Conservation (phyloP, 2,329 filamentous ascomycete species). For the Neurospora crassa region DNA sequence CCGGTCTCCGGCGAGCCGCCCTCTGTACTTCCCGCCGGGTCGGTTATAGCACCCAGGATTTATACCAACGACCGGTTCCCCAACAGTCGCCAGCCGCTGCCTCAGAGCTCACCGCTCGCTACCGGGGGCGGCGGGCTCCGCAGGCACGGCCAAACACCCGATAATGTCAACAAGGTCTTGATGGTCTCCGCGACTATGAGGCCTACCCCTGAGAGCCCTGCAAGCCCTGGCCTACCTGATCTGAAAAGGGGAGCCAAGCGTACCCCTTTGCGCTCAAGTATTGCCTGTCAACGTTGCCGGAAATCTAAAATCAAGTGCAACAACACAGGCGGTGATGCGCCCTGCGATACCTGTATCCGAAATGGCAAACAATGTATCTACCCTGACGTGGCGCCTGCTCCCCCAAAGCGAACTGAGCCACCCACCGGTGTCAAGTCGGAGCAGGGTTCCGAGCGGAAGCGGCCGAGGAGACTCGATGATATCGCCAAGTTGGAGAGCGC, state of each 20-base stretch:
- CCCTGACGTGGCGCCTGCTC: conserved; percentile 39
- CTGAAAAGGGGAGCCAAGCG: conserved; percentile 33
- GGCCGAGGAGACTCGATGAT: conserved; percentile 34
- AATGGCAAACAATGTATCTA: conserved; percentile 65
- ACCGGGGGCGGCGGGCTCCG: conserved; percentile 10
- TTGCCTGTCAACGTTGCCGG: conserved; percentile 67
- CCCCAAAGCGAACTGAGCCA: conserved; percentile 33
- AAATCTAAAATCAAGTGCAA: conserved; percentile 82
- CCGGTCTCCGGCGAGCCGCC: conserved; percentile 19
- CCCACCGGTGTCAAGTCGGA: conserved; percentile 29
- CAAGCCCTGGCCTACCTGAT: conserved; percentile 19
- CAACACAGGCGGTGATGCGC: conserved; percentile 62
- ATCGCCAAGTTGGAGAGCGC: conserved; percentile 29
- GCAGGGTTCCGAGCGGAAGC: conserved; percentile 40
- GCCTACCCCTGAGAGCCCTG: conserved; percentile 19
- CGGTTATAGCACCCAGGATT: conserved; percentile 12
- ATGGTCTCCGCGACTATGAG: conserved; percentile 23
- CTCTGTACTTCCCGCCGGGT: conserved; percentile 21
- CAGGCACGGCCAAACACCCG: conserved; percentile 9
- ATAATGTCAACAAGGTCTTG: conserved; percentile 17
- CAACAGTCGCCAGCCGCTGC: conserved; percentile 17
- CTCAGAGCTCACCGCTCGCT: conserved; percentile 16
- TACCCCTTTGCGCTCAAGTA: conserved; percentile 62
- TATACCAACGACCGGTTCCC: conserved; percentile 9
- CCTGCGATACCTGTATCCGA: conserved; percentile 66